Base-by-base conservation (phyloP, 2,329 filamentous ascomycete species). In the Pseudocercospora vitis region DNA sequence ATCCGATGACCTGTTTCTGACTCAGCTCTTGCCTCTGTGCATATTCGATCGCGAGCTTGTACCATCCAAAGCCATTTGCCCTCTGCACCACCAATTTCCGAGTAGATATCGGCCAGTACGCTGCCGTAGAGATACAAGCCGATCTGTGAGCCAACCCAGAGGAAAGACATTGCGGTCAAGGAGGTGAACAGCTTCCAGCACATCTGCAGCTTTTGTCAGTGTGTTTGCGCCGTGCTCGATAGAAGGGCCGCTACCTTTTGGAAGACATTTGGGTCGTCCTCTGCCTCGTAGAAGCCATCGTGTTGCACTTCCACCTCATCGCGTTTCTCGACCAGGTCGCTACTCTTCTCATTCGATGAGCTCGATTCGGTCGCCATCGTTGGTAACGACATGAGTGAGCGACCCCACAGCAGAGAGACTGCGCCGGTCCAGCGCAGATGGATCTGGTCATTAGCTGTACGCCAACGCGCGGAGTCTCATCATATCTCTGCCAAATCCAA, bases 81-180 rank as follows among this genome's bases (percentile, higher is more conserved):
- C 21, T 83, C 80, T 4, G 75, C 70, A 49, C 83, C 83, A 21
- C 83, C 83, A 52, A 86, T 78, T 21, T 83, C 79, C 35, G 69
- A 66, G 65, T 85, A 85, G 50, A 86, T 81, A 56, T 78, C 74
- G 0, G 67, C 65, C 11, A 68, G 62, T 7, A 73, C 68, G 19
- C 65, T 67, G 45, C 74, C 74, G 52, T 71, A 75, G 39, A 76
- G 65, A 53, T 72, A 75, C 3, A 84, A 71, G 0, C 81, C 81
- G 45, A 83, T 82, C 60, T 84, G 81, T 48, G 78, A 82, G 31
- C 80, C 80, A 37, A 79, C 78, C 80, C 80, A 83, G n/a, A 83
- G 67, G 52, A 84, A 81, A 9, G 78, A 77, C 77, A 82, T 81
- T 58, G 79, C 78, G n/a, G 76, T 62, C 46, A 83, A 71, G 37